Conservation (phyloP, 306 rosid genomes). For the Castanopsis chinensis region DNA sequence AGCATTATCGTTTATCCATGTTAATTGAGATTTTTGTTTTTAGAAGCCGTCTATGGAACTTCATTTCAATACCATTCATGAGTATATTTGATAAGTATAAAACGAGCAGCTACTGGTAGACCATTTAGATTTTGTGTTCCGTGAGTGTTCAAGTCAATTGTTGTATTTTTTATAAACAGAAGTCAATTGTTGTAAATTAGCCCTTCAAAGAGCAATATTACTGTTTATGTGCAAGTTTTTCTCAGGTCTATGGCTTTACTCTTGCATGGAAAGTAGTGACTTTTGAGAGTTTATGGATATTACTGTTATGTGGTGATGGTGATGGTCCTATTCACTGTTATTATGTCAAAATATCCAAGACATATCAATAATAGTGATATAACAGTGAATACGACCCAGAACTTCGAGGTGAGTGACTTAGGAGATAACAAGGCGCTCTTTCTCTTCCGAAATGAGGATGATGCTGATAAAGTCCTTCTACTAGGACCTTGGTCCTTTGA, state of each 20-base stretch:
- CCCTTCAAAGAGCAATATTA: not conserved
- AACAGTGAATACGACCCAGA: too few species aligned
- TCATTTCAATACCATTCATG: constrained; percentile 9
- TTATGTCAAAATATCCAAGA: too few species aligned
- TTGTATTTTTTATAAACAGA: not conserved
- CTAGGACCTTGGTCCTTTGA: too few species aligned
- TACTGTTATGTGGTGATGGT: too few species aligned
- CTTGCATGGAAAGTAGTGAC: not conserved
- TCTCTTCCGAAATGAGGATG: too few species aligned
- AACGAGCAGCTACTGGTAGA: constrained; percentile 17
- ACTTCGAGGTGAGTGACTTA: too few species aligned
- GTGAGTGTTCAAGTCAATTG: not conserved
- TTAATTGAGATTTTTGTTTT: not conserved
- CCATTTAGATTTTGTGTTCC: not conserved
- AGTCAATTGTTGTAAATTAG: not conserved
- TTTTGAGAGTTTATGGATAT: too few species aligned
- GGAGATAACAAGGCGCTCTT: too few species aligned
- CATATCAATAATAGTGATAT: too few species aligned
- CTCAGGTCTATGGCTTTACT: not conserved
- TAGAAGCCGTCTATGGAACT: constrained; percentile 6
- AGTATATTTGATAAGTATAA: constrained; percentile 17
- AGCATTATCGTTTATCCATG: not conserved
- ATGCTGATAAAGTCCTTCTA: too few species aligned
- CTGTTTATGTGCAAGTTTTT: not conserved
- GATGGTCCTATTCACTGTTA: too few species aligned